phyloP scores from a whole-genome alignment of 768 basidiomycete species.

The Hygrophorus pudorinus region DNA sequence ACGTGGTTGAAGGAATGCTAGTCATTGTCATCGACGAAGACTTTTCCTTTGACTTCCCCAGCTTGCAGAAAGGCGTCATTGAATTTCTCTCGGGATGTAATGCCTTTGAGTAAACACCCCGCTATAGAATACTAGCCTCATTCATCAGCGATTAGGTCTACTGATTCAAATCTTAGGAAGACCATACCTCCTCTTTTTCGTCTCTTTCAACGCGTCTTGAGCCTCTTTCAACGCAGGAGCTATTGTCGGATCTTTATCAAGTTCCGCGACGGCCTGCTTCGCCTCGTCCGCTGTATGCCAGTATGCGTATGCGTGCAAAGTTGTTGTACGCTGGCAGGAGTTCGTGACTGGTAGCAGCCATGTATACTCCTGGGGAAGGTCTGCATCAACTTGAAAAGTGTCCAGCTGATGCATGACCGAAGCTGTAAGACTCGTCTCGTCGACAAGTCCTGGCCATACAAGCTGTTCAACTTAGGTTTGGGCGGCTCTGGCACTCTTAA shows the following conservation, averaged over 20 bases:
- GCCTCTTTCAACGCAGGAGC: conserved; percentile 7
- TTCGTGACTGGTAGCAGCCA: not conserved
- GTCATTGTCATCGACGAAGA: not conserved
- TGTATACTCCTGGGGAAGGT: not conserved
- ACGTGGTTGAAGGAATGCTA: not conserved
- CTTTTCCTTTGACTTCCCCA: not conserved
- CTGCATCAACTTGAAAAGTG: not conserved
- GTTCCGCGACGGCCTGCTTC: not conserved
- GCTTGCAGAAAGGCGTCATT: not conserved
- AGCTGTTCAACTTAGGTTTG: no score
- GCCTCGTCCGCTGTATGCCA: not conserved
- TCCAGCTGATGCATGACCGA: not conserved
- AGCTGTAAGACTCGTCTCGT: not conserved
- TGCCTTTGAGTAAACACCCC: not conserved
- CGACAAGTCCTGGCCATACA: no score
- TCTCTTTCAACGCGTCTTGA: not conserved
- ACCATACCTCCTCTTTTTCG: not conserved
- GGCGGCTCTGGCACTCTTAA: no score
- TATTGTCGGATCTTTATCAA: conserved; percentile 5
- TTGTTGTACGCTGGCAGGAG: not conserved
- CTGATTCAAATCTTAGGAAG: not conserved
- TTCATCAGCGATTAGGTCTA: not conserved
- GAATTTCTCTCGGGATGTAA: not conserved
- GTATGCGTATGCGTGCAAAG: not conserved
- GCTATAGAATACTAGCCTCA: not conserved